Base-by-base conservation (phyloP, 2,329 filamentous ascomycete genomes). In the Incumbomyces delicatus region DNA sequence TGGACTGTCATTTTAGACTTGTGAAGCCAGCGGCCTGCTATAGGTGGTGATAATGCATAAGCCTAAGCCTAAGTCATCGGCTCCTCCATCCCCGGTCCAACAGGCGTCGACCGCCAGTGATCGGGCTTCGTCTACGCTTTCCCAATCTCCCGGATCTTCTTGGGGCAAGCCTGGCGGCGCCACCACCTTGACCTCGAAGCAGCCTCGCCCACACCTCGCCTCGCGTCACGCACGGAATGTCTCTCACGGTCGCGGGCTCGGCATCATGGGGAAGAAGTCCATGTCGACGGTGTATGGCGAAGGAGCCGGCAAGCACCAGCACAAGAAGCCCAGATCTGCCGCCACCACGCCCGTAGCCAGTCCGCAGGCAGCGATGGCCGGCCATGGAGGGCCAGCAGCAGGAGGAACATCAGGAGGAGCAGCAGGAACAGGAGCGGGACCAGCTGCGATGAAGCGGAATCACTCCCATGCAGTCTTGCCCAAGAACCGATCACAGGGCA, bases 241-340 rank as follows among this genome's bases (percentile, higher is more conserved):
- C 8, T 71, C 68, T 7, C 61, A 65, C 47, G 62, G 63, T 29
- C 70, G 69, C 56, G 67, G 67, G 44, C 55, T 70, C 40, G 66
- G 64, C 53, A 71, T 70, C 53, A 51, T 69, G 31, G 56, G 61
- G 53, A 62, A 62, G 45, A 53, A 65, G 10, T 53, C 53, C 17
- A 50, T 60, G 30, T 35, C 41, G 18, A 16, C 30, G 18, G 41
- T 37, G 12, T 36, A 44, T 36, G 41, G 31, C 17, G 41, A 35
- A 62, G 67, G 33, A 46, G 53, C 53, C 31, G 54, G 57, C 35
- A 50, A 45, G n/a, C 60, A 63, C 36, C 69, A n/a, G n/a, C n/a
- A 71, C 56, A 64, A 69, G 41, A 63, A 68, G 50, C 70, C 70
- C 57, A 70, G 68, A 52, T 71, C 68, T 5, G 66, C 66, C 34